A percentile compares a stretch with the other conserved stretches of the same genome.
Conservation (phyloP, 257 asterid genomes). For the Plantago ovata region DNA sequence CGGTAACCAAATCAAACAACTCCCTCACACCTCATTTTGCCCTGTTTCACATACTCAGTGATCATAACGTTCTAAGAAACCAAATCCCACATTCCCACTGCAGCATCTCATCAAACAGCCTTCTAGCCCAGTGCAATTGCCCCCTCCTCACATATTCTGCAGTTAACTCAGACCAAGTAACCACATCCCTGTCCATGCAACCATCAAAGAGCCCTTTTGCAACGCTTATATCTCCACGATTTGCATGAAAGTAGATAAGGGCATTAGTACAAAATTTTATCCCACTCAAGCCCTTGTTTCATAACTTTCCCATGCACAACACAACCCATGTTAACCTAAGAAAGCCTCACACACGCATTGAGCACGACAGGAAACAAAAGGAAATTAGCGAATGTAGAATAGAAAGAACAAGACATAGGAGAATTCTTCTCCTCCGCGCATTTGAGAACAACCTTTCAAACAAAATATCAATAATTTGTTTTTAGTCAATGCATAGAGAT, state of each 20-base stretch:
- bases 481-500: too few species aligned
- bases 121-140: slow-evolving; percentile 42
- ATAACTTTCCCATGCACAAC: too few species aligned
- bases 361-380: slow-evolving; percentile 58
- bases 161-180: slow-evolving; percentile 75
- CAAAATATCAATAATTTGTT: too few species aligned
- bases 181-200: slow-evolving; percentile 48
- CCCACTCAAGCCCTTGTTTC: too few species aligned
- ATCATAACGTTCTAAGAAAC: slow-evolving; percentile 81
- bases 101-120: slow-evolving; percentile 56
- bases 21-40: slow-evolving; percentile 60
- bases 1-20: slow-evolving; percentile 48
- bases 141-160: slow-evolving; percentile 71
- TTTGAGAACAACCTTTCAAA: too few species aligned
- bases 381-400: too few species aligned
- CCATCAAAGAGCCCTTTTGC: slow-evolving; percentile 49
- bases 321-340: slow-evolving; percentile 52
- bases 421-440: too few species aligned
- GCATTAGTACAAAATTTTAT: slow-evolving; percentile 55
- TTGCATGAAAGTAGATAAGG: too few species aligned
- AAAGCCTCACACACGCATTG: slow-evolving; percentile 61
- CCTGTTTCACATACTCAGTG: slow-evolving; percentile 63
- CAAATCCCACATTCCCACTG: slow-evolving; percentile 61
- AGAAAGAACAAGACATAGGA: too few species aligned
- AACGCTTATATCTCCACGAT: slow-evolving; percentile 49